A percentile compares a stretch with the other conserved stretches of the same genome.
phyloP scores from a whole-genome alignment of 176 grass and related monocot species.

The Rhynchospora tenuis region DNA sequence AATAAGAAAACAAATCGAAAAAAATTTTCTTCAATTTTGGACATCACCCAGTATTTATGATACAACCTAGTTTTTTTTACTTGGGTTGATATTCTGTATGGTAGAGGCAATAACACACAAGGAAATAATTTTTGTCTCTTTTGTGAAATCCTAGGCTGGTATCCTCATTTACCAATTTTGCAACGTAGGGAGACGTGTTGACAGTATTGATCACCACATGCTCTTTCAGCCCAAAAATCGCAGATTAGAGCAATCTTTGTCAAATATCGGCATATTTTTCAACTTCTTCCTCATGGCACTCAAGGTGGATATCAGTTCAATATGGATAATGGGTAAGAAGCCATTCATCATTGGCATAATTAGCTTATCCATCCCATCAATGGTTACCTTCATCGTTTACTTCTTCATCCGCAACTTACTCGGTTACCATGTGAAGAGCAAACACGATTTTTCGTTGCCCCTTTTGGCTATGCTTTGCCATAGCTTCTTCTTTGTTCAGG shows the following conservation, averaged over 20 bases:
- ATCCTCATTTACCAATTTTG: not conserved
- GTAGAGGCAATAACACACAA: not conserved
- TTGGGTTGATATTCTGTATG: not conserved
- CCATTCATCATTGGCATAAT: not conserved
- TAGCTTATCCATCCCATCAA: not conserved
- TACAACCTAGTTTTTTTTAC: not conserved
- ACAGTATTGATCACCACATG: not conserved
- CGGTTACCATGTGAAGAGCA: not conserved
- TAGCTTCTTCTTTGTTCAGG: not conserved
- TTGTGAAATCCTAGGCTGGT: not conserved
- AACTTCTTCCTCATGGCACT: slow-evolving; percentile 2
- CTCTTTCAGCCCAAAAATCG: not conserved
- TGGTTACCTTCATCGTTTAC: not conserved
- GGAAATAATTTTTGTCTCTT: not conserved
- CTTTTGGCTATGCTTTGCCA: not conserved
- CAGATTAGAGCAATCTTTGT: not conserved
- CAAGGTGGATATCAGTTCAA: not conserved
- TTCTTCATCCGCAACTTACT: not conserved
- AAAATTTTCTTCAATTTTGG: not conserved
- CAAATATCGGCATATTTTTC: not conserved
- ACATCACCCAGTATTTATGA: not conserved
- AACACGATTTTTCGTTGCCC: not conserved
- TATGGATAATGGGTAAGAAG: not conserved
- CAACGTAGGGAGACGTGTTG: not conserved
- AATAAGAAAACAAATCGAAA: not conserved